Conservation (phyloP, 192 early-diverging fungal species). For the Chytriomyces confervae region DNA sequence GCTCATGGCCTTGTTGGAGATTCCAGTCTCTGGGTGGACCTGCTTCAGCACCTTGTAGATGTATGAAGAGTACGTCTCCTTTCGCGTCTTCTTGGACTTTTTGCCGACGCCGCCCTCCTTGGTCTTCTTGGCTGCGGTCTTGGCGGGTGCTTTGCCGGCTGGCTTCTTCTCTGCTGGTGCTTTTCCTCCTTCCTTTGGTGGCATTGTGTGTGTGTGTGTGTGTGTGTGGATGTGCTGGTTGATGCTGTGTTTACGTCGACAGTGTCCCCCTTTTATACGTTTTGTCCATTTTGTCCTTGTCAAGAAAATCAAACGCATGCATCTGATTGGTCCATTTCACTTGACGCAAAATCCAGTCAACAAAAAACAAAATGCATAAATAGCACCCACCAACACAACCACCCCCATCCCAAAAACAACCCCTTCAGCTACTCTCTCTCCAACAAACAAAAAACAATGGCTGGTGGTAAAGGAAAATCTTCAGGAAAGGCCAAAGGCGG, state of each 20-base stretch:
- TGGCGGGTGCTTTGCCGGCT: slow-evolving; percentile 73
- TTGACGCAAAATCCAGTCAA: not conserved
- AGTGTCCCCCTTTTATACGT: not conserved
- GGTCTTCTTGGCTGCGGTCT: slow-evolving; percentile 76
- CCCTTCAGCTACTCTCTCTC: not conserved
- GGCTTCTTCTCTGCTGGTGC: slow-evolving; percentile 45
- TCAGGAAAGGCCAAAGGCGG: slow-evolving; percentile 40
- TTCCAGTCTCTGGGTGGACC: slow-evolving; percentile 95
- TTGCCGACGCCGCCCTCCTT: slow-evolving; percentile 70
- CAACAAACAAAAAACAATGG: slow-evolving; percentile 31
- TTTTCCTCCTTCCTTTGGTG: slow-evolving; percentile 56
- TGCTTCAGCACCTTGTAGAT: slow-evolving; percentile 97
- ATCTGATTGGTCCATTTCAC: not conserved
- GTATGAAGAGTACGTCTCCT: slow-evolving; percentile 92
- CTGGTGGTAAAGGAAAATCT: slow-evolving; percentile 52
- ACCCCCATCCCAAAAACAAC: no score
- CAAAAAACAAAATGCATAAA: not conserved
- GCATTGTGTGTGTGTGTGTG: no score
- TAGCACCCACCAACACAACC: not conserved
- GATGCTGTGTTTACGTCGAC: not conserved
- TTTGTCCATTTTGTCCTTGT: no score
- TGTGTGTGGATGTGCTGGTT: not conserved
- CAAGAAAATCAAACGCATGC: not conserved
- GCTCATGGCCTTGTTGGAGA: slow-evolving; percentile 98
- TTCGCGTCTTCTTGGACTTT: slow-evolving; percentile 67